These are phyloP conservation scores for Capillidium heterosporum DNA, from an alignment of 371 early-diverging fungal genomes.

Conservation along the genomic window DNA sequence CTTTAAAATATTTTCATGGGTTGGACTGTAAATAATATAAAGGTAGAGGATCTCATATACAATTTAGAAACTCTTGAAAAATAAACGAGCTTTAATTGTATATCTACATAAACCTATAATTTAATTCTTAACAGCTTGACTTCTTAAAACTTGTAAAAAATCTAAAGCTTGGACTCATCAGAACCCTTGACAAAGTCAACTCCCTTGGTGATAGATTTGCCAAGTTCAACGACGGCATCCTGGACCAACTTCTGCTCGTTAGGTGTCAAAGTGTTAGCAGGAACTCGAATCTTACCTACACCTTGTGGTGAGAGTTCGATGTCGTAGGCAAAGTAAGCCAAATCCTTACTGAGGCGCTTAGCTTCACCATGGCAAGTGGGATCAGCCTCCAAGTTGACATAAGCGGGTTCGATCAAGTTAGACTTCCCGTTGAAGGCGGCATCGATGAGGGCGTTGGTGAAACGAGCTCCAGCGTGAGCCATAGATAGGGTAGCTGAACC, in stretches of 20 bases:
- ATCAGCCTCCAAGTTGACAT: slow-evolving; percentile 37
- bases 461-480: slow-evolving; percentile 84
- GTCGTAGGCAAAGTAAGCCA: slow-evolving; percentile 66
- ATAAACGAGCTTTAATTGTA: no score
- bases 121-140: background rate
- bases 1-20: no score
- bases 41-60: no score
- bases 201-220: slow-evolving; percentile 57
- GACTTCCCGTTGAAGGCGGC: slow-evolving; percentile 40
- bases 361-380: slow-evolving; percentile 13
- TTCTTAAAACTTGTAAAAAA: background rate
- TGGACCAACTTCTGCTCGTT: slow-evolving; percentile 52
- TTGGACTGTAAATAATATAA: no score
- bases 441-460: slow-evolving; percentile 46
- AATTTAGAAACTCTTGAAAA: no score
- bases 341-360: slow-evolving; percentile 12
- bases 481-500: slow-evolving; percentile 77
- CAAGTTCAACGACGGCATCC: slow-evolving; percentile 55
- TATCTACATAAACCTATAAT: no score
- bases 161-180: slow-evolving; percentile 4
- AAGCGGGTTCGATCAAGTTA: slow-evolving; percentile 57
- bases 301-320: slow-evolving; percentile 60
- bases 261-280: slow-evolving; percentile 31
- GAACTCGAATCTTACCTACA: slow-evolving; percentile 43
- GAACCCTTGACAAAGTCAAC: slow-evolving; percentile 21